Base-by-base conservation (phyloP, 805 yeast genomes). In the Candida maesae region DNA sequence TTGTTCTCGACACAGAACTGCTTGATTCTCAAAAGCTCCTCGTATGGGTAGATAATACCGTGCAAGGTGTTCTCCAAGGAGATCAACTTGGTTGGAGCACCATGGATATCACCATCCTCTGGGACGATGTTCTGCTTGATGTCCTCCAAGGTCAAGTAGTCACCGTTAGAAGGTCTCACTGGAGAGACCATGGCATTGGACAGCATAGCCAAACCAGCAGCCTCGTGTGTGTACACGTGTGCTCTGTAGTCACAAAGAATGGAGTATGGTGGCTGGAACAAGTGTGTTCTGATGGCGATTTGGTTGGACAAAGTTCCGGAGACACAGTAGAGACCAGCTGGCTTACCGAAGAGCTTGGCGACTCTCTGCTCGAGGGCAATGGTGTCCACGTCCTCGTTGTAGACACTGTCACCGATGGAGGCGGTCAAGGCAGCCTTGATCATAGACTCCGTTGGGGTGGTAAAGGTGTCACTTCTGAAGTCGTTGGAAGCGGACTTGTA, bases 291-390 rank as follows among this genome's bases (percentile, higher is more conserved):
- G 35, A 90, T 60, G n/a, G 83, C 96, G 46, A 90, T 71, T 64
- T 90, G 98, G 65, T 90, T 90, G 11, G 95, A 82, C 63, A 90
- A 64, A 7, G 97, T 91, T 33, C 98, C 97, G 18, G 95, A 83
- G 17, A 81, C 87, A 64, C 95, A 87, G 63, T 73, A 90, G 38
- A 88, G 60, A 12, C 85, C 96, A 1, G 87, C 84, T 51, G 80
- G 86, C 52, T 82, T 85, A 14, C 95, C 95, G 7, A 95, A 72
- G 42, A 89, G 52, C 18, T 68, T 64, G 6, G 86, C 83, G 41
- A 90, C 78, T 41, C 73, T 71, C 9, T 63, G 56, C 60, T 89
- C 93, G 34, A 90, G 66, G 17, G 65, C 73, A 23, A 71, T 60
- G 18, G 95, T 86, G 50, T 81, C 78, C 14, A 64, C 63, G 59